These are phyloP conservation scores for Decorospora gaudefroyi DNA, from an alignment of 2,329 filamentous ascomycete genomes.

Conservation along the genomic window DNA sequence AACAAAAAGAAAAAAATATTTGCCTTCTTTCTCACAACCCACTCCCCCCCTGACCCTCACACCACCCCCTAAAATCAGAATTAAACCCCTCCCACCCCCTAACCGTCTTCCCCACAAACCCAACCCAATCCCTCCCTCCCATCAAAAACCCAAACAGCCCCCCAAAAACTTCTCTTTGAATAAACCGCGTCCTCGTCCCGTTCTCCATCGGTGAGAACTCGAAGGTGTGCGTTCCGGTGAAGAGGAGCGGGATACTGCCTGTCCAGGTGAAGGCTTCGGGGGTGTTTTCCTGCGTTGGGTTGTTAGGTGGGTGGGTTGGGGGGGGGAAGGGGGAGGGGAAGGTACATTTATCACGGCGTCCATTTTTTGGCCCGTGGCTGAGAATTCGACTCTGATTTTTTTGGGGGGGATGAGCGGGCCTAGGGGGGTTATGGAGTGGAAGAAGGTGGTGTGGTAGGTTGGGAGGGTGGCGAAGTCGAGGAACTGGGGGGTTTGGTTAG, in stretches of 20 bases:
- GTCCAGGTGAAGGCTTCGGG: constrained; percentile 18
- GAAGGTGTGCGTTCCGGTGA: constrained; percentile 27
- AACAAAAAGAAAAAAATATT: background rate
- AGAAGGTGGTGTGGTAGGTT: constrained; percentile 18
- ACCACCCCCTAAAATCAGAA: constrained; percentile 21
- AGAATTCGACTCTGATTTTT: constrained; percentile 18
- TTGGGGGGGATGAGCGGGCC: constrained; percentile 14
- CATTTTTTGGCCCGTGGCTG: constrained; percentile 11
- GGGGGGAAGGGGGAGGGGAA: background rate
- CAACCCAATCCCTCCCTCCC: constrained; percentile 13
- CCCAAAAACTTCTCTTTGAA: constrained; percentile 25
- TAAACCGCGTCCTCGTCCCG: constrained; percentile 20
- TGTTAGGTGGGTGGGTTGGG: background rate
- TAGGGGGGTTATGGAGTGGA: constrained; percentile 22
- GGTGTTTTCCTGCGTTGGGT: constrained; percentile 14
- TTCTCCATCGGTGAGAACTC: constrained; percentile 15
- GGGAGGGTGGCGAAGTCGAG: constrained; percentile 20
- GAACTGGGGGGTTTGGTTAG: constrained; percentile 4
- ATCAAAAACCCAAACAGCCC: constrained; percentile 23
- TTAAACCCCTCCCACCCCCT: constrained; percentile 20
- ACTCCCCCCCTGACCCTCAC: constrained; percentile 19
- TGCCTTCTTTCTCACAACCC: background rate
- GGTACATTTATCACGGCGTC: constrained; percentile 12
- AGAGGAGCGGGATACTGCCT: constrained; percentile 18
- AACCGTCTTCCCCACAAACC: constrained; percentile 18